phyloP scores from a whole-genome alignment of 2,329 filamentous ascomycete species.

The Claviceps cyperi region DNA sequence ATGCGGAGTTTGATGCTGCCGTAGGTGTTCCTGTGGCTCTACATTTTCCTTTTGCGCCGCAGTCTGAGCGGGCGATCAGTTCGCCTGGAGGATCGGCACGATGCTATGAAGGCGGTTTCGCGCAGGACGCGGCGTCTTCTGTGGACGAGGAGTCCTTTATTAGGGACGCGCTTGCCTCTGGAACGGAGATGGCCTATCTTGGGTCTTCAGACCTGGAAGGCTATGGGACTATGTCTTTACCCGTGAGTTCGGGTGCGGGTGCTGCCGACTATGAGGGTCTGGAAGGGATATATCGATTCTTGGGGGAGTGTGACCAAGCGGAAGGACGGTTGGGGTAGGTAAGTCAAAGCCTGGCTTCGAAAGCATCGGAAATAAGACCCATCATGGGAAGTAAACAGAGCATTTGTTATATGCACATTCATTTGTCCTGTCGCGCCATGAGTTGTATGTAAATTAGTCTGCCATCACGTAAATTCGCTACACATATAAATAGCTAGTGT shows the following conservation, averaged over 20 bases:
- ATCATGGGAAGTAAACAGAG: no score
- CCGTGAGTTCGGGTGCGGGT: conserved; percentile 28
- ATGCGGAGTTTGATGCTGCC: conserved; percentile 53
- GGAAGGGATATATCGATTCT: conserved; percentile 42
- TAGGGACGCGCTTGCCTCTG: conserved; percentile 26
- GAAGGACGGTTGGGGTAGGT: conserved; percentile 18
- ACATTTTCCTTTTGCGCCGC: conserved; percentile 73
- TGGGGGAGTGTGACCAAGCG: conserved; percentile 41
- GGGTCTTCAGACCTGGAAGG: conserved; percentile 34
- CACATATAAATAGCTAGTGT: no score
- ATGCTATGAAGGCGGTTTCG: conserved; percentile 27
- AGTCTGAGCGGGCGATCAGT: conserved; percentile 22
- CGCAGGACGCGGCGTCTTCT: conserved; percentile 22
- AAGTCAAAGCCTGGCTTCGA: neutral
- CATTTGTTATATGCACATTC: no score
- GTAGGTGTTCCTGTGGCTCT: conserved; percentile 61
- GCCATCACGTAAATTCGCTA: no score
- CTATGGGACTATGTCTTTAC: conserved; percentile 36
- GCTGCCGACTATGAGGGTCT: conserved; percentile 37
- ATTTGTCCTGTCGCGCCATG: no score
- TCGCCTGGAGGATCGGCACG: conserved; percentile 34
- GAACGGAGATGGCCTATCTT: conserved; percentile 28
- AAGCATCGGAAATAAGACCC: no score
- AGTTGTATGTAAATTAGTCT: no score
- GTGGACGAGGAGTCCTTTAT: conserved; percentile 22